Base-by-base conservation (phyloP, 331 rosid genomes). In the Ulmus americana region DNA sequence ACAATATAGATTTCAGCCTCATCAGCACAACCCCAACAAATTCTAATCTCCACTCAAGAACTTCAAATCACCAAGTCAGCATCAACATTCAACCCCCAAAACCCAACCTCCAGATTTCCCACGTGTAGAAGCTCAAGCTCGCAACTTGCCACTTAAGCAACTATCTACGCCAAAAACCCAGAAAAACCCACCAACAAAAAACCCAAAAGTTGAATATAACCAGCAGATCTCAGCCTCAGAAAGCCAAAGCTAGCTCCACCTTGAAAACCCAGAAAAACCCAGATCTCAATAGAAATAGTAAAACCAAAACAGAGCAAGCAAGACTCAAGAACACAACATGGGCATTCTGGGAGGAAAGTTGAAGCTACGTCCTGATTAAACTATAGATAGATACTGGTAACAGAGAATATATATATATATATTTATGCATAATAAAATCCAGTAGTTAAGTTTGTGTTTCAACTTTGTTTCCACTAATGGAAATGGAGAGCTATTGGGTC, bases 1-100 rank as follows among this genome's bases (percentile, higher is more conserved):
- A 75, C 42, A 76, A 70, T 51, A 71, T 51, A 61, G 72, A 70
- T 62, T 73, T 76, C 67, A 82, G 79, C 84, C 72, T 82, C 87
- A 76, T 80, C 73, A 80, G 76, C 77, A 43, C 61, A 59, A 63
- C 53, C 61, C 58, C 75, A 56, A 73, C 54, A 70, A 46, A 51
- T 49, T 50, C 78, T 63, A 44, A 48, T 59, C 70, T 58, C 58
- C 20, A 69, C 52, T 38, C 47, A 15, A 59, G 39, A 54, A 53
- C 72, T 53, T 80, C 82, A 76, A 73, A 45, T 54, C 61, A 76
- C 46, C 70, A 60, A 63, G 48, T 42, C 70, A 45, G 64, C 75
- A 45, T 64, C 68, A 65, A 63, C 66, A 52, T 48, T 63, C 53
- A 52, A 57, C 68, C 51, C 28, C 52, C 12, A 22, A 71, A 63